These are phyloP conservation scores for Pseudopediastrum boryanum DNA, from an alignment of 139 green algal species.

Conservation along the genomic window DNA sequence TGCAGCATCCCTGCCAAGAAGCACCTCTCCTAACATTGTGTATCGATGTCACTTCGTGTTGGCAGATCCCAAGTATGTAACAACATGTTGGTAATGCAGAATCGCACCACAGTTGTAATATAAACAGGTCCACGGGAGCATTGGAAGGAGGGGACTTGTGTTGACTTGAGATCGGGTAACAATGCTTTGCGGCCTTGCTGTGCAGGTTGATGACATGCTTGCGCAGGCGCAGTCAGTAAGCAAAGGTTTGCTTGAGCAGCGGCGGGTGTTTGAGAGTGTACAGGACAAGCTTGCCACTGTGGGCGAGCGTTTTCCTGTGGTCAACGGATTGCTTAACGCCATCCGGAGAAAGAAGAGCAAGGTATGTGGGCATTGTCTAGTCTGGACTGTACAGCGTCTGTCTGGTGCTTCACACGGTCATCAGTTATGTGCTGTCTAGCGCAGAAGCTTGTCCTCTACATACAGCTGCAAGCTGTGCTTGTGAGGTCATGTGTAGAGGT, in stretches of 20 bases:
- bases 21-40: no score
- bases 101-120: no score
- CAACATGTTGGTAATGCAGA: no score
- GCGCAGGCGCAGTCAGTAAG: constrained; percentile 70
- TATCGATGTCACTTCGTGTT: no score
- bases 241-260: constrained; percentile 63
- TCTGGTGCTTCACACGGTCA: not conserved
- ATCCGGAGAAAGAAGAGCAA: constrained; percentile 87
- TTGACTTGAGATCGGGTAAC: no score
- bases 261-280: constrained; percentile 56
- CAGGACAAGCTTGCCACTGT: constrained; percentile 65
- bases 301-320: constrained; percentile 78
- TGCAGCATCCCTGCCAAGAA: no score
- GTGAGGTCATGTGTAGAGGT: not conserved
- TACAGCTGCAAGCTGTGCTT: not conserved
- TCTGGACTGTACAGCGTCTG: not conserved
- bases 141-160: no score
- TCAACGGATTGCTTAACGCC: constrained; percentile 85
- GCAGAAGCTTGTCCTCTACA: not conserved
- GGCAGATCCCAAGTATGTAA: no score
- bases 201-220: constrained; percentile 87
- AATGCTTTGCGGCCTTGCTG: not conserved
- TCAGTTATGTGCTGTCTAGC: not conserved
- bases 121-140: no score
- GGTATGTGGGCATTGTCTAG: constrained; percentile 19